Percentiles rank a stretch among this genome's conserved stretches.
These are phyloP conservation scores for Periglandula ipomoeae DNA, from an alignment of 2,329 filamentous ascomycete species.

Conservation along the genomic window DNA sequence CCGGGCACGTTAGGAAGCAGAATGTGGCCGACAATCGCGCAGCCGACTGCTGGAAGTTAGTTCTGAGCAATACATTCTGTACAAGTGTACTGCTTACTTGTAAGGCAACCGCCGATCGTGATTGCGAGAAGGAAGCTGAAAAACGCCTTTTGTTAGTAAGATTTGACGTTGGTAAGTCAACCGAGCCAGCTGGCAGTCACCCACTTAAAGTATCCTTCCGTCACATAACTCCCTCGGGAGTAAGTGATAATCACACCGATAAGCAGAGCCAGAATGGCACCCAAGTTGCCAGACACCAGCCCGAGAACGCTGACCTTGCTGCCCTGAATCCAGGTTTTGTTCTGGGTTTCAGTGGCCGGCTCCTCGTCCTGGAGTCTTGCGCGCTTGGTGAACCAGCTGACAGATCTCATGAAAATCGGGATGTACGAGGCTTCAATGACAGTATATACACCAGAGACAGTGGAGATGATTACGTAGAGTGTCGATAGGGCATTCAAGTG, in stretches of 20 bases:
- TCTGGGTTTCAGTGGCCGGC: background rate
- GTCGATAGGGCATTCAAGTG: conserved; percentile 11
- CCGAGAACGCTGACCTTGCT: conserved; percentile 13
- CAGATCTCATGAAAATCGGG: conserved; percentile 14
- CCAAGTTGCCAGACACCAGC: conserved; percentile 11
- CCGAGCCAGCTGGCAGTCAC: background rate
- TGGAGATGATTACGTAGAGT: conserved; percentile 10
- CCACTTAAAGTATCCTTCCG: conserved; percentile 13
- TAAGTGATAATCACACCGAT: conserved; percentile 14
- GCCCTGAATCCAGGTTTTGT: conserved; percentile 10
- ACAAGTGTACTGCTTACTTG: conserved; percentile 5
- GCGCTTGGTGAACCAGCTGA: conserved; percentile 7
- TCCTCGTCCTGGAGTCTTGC: conserved; percentile 3
- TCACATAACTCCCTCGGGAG: conserved; percentile 10
- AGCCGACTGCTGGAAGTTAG: conserved; percentile 5
- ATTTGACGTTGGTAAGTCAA: background rate
- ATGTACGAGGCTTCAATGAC: conserved; percentile 13
- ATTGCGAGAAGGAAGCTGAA: conserved; percentile 12
- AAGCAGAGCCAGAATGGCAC: conserved; percentile 12
- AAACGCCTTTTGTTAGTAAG: background rate
- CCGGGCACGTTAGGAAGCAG: conserved; percentile 12
- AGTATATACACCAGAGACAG: conserved; percentile 12
- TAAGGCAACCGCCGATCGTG: conserved; percentile 12
- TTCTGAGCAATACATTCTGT: background rate
- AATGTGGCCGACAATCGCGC: conserved; percentile 10